phyloP scores from a whole-genome alignment of 2,329 filamentous ascomycete species.

The Cordyceps farinosa region DNA sequence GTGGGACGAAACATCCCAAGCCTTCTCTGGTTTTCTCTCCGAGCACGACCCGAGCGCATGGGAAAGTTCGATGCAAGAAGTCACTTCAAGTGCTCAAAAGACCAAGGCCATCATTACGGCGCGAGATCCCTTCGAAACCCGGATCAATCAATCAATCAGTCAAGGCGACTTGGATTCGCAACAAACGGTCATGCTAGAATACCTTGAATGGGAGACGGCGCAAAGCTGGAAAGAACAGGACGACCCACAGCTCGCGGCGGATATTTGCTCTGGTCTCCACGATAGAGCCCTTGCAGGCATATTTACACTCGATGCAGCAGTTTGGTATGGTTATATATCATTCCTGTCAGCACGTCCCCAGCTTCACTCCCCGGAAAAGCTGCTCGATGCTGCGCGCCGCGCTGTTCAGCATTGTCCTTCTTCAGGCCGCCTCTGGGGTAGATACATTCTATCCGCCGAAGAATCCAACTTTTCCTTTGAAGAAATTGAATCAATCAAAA shows the following conservation, averaged over 20 bases:
- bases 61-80: slow-evolving; percentile 68
- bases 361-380: slow-evolving; percentile 35
- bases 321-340: slow-evolving; percentile 82
- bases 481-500: slow-evolving; percentile 85
- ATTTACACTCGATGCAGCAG: slow-evolving; percentile 67
- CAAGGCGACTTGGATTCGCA: slow-evolving; percentile 54
- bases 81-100: slow-evolving; percentile 58
- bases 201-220: slow-evolving; percentile 79
- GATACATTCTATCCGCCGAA: slow-evolving; percentile 82
- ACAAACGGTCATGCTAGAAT: slow-evolving; percentile 55
- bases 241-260: slow-evolving; percentile 41
- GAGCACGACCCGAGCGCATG: slow-evolving; percentile 67
- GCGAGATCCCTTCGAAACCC: slow-evolving; percentile 66
- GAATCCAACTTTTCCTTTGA: slow-evolving; percentile 71
- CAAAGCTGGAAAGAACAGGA: slow-evolving; percentile 52
- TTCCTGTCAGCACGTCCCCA: slow-evolving; percentile 56
- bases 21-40: slow-evolving; percentile 71
- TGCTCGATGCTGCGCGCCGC: slow-evolving; percentile 71
- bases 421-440: slow-evolving; percentile 87
- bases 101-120: slow-evolving; percentile 60
- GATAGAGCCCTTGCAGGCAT: slow-evolving; percentile 68
- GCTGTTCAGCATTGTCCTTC: slow-evolving; percentile 90
- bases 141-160: slow-evolving; percentile 56
- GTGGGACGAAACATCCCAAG: slow-evolving; percentile 72
- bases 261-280: slow-evolving; percentile 64